Percentiles rank a stretch among this genome's conserved stretches.
Conservation (phyloP, 352 stramenopile genomes). For the Phytophthora chlamydospora region DNA sequence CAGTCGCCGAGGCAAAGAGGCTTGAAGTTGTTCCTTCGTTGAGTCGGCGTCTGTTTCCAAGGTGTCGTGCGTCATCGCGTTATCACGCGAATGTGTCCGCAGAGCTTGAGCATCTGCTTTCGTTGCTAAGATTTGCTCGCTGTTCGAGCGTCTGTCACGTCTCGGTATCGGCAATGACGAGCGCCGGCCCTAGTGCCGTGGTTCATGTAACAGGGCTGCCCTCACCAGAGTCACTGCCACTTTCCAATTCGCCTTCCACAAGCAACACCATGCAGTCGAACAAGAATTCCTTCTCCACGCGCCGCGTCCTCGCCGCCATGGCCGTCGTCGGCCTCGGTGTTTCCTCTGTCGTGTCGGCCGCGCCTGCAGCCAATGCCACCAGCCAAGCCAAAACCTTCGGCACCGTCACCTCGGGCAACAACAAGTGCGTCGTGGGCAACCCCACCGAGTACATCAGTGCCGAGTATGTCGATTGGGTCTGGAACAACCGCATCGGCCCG, state of each 20-base stretch:
- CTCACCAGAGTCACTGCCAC: not conserved
- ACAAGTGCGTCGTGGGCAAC: conserved; percentile 27
- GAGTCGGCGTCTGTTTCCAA: not conserved
- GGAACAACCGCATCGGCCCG: conserved; percentile 14
- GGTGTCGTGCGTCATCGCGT: not conserved
- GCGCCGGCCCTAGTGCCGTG: too few species aligned
- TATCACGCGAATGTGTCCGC: not conserved
- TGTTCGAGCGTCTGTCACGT: not conserved
- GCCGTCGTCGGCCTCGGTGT: conserved; percentile 4
- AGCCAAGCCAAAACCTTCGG: conserved; percentile 21
- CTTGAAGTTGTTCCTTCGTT: conserved; percentile 5
- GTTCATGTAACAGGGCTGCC: too few species aligned
- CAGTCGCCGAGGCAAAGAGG: not conserved
- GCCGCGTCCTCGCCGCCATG: not conserved
- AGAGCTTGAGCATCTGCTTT: not conserved
- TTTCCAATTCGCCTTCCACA: conserved; percentile 15
- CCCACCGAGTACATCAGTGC: conserved; percentile 22
- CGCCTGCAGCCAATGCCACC: conserved; percentile 3
- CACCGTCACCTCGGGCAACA: conserved; percentile 19
- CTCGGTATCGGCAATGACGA: not conserved
- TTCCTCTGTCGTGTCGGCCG: conserved; percentile 4
- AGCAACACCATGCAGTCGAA: conserved; percentile 12
- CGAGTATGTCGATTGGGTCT: conserved; percentile 18
- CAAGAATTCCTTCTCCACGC: conserved; percentile 2
- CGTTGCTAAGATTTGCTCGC: conserved; percentile 4